These are phyloP conservation scores for Takakia lepidozioides DNA, from an alignment of 225 moss, liverwort and hornwort genomes.

Conservation along the genomic window DNA sequence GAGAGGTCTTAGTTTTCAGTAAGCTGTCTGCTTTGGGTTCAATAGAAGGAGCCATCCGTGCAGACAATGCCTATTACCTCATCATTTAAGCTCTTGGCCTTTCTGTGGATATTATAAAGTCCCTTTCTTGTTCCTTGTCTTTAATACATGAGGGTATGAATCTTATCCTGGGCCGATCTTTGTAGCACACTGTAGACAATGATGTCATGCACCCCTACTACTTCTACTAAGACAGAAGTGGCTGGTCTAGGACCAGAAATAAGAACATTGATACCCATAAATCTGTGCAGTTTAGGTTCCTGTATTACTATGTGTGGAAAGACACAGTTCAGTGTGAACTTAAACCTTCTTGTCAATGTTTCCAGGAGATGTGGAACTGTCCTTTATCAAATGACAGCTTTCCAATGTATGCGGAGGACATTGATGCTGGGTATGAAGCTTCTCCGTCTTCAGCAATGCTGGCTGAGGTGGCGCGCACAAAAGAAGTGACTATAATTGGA, in stretches of 20 bases:
- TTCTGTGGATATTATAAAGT: neutral
- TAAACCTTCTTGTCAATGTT: constrained; percentile 2
- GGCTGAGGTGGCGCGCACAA: constrained; percentile 65
- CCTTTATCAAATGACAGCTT: constrained; percentile 74
- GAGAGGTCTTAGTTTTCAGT: neutral
- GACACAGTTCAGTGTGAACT: neutral
- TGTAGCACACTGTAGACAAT: too few species aligned
- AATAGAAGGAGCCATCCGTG: neutral
- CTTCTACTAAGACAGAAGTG: too few species aligned
- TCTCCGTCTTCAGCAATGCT: constrained; percentile 86
- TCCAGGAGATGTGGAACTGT: constrained; percentile 98
- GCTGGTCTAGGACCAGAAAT: too few species aligned
- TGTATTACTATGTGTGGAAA: neutral
- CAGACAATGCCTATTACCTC: neutral
- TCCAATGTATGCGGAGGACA: constrained; percentile 64
- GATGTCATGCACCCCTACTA: too few species aligned
- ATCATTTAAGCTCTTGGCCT: neutral
- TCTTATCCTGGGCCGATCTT: too few species aligned
- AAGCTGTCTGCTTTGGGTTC: neutral
- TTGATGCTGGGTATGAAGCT: constrained; percentile 36
- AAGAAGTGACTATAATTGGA: constrained; percentile 75
- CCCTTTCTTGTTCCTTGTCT: neutral
- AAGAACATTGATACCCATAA: too few species aligned
- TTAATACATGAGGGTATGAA: too few species aligned
- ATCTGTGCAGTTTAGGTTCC: neutral